Evolutionary conservation across 495 filamentous ascomycete genomes (phyloP), one percentile per base, ranked within the genome.

Genomic region (Aspergillus taichungensis): DNA sequence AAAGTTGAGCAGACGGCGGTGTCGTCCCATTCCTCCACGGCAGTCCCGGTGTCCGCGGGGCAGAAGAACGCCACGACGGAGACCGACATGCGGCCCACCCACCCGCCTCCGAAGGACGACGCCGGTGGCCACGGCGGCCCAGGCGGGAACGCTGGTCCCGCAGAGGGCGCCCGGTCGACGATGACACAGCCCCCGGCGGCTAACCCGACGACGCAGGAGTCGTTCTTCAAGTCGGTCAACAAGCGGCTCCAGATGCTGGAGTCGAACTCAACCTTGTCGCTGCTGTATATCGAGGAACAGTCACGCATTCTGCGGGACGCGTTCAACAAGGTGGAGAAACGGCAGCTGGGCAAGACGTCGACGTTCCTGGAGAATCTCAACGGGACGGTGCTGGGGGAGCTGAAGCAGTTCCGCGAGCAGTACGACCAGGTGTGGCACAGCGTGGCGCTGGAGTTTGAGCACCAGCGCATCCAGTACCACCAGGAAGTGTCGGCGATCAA

Each of bases 371-470:
- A 88, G 52, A 80, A 74, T 12, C 71, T 98, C 10, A 97, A 98
- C 62, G 71, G 72, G 13, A 95, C 89, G 0, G 90, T 96, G 8
- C 70, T 92, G n/a, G 75, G 73, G 24, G 92, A 97, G 59, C 71
- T 98, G 13, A 82, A 79, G 49, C 79, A 79, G 41, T 88, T 92
- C 49, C 69, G 85, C 49, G 75, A 79, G 36, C 86, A 94, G 54
- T 97, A 98, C 65, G 94, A 98, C 54, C 87, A 95, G 54, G 83
- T 96, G 14, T 95, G 92, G 88, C 91, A 94, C 57, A 85, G 81
- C 13, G 95, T 94, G 30, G 85, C 95, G 11, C 80, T 95, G 47
- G 90, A 92, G 34, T 84, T 97, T 30, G 88, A 94, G 61, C 80
- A 79, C 27, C 88, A 95, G 59, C 80, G 87, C 27, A 78, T 89